These are phyloP conservation scores for Haplosporangium sp. DNA, from an alignment of 371 early-diverging fungal species.

Conservation along the genomic window DNA sequence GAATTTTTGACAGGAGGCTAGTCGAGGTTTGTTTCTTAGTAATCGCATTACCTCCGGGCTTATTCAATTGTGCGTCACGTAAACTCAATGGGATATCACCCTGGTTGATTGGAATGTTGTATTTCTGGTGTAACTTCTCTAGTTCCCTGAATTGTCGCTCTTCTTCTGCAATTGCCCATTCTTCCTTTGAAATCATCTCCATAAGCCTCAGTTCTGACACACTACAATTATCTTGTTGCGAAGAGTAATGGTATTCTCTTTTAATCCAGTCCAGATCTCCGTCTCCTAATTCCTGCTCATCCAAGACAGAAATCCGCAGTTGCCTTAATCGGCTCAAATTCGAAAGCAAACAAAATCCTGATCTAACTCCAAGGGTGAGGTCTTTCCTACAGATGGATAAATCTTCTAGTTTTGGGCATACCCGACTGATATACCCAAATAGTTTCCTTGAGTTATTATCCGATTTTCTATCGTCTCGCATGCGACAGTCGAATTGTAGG, in stretches of 20 bases:
- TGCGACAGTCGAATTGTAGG: not conserved
- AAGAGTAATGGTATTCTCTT: not conserved
- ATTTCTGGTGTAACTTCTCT: not conserved
- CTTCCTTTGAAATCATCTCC: not conserved
- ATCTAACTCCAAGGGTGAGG: not conserved
- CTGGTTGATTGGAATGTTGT: not conserved
- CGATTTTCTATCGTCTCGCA: not conserved
- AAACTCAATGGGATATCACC: not conserved
- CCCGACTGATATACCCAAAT: conserved; percentile 12
- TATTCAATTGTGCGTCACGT: not conserved
- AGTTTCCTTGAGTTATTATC: conserved; percentile 1
- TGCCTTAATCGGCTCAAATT: not conserved
- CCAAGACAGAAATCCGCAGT: not conserved
- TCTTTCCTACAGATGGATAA: not conserved
- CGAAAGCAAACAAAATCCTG: conserved; percentile 4
- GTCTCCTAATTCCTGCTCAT: too few species aligned
- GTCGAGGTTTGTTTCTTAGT: not conserved
- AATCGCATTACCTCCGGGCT: not conserved
- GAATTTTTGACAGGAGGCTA: not conserved
- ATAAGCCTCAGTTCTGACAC: not conserved
- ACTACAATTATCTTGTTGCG: not conserved
- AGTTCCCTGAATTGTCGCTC: not conserved
- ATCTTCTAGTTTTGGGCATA: conserved; percentile 6
- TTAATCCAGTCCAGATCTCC: conserved; percentile 2
- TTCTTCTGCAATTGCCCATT: not conserved